Conservation (phyloP, 2,329 filamentous ascomycete species). For the Colletotrichum eremochloae region DNA sequence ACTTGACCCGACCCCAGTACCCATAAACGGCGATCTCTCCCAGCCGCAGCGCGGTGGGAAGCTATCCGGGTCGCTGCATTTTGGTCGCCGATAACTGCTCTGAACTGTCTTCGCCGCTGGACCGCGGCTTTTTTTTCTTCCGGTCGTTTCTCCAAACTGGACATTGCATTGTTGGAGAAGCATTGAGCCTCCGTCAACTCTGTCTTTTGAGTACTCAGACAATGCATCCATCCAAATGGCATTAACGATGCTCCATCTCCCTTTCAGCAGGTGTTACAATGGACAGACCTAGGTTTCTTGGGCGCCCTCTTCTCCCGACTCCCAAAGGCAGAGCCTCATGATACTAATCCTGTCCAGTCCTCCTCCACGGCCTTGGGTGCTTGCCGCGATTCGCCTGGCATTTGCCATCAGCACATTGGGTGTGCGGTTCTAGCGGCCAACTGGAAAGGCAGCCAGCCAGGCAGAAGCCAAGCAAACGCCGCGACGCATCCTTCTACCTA, state of each 20-base stretch:
- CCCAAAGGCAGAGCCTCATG: constrained; percentile 1
- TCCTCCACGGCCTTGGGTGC: not conserved
- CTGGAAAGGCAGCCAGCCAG: constrained; percentile 3
- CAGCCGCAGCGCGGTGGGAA: not conserved
- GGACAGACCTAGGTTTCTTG: not conserved
- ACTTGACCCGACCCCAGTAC: not conserved
- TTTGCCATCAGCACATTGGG: not conserved
- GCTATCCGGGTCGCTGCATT: constrained; percentile 16
- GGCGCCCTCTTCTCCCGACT: not conserved
- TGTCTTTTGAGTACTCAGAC: not conserved
- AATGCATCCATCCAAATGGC: not conserved
- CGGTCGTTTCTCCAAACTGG: not conserved
- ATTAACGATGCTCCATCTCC: not conserved
- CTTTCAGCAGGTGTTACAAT: not conserved
- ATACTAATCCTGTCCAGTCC: no score
- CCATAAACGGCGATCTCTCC: not conserved
- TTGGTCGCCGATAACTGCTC: constrained; percentile 15
- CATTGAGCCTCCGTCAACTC: not conserved
- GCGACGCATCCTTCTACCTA: not conserved
- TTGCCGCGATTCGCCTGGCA: not conserved
- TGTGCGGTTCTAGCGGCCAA: not conserved
- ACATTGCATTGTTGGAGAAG: not conserved
- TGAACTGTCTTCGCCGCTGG: not conserved
- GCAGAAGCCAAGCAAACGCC: not conserved
- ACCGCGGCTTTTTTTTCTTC: not conserved